phyloP scores from a whole-genome alignment of 2,329 filamentous ascomycete species.

The Aspergillus hortae region DNA sequence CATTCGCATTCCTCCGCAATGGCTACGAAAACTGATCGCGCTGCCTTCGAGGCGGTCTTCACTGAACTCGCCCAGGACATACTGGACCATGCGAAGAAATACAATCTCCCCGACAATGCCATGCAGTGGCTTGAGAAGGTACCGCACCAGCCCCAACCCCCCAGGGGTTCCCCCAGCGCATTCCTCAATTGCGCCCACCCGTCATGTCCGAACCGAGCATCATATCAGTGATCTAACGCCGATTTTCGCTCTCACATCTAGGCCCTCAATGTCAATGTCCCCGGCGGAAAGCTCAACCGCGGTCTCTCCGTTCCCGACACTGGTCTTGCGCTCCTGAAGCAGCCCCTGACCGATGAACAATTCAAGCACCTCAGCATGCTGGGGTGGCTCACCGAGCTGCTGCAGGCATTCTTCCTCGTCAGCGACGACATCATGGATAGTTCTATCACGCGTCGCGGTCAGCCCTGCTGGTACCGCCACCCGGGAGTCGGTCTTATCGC shows the following conservation, averaged over 20 bases:
- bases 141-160: conserved; percentile 17
- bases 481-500: conserved; percentile 89
- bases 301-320: conserved; percentile 97
- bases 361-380: conserved; percentile 85
- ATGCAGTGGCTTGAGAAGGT: conserved; percentile 85
- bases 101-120: conserved; percentile 77
- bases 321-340: conserved; percentile 70
- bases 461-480: conserved; percentile 94
- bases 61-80: conserved; percentile 80
- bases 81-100: conserved; percentile 71
- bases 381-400: conserved; percentile 96
- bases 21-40: conserved; percentile 66
- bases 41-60: conserved; percentile 86
- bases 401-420: conserved; percentile 98
- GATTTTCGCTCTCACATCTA: conserved; percentile 35
- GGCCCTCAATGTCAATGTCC: conserved; percentile 79
- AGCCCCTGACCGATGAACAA: conserved; percentile 71
- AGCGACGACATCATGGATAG: conserved; percentile 98
- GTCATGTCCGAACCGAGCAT: background rate
- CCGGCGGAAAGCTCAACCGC: conserved; percentile 97
- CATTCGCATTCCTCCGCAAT: conserved; percentile 40
- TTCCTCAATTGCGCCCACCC: background rate
- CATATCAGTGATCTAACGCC: conserved; percentile 1
- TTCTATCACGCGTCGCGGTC: conserved; percentile 88
- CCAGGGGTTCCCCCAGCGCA: too few species aligned